Evolutionary conservation across 441 rosid species (phyloP), one percentile per base, ranked within the genome.

Genomic region (Daphne laureola): DNA sequence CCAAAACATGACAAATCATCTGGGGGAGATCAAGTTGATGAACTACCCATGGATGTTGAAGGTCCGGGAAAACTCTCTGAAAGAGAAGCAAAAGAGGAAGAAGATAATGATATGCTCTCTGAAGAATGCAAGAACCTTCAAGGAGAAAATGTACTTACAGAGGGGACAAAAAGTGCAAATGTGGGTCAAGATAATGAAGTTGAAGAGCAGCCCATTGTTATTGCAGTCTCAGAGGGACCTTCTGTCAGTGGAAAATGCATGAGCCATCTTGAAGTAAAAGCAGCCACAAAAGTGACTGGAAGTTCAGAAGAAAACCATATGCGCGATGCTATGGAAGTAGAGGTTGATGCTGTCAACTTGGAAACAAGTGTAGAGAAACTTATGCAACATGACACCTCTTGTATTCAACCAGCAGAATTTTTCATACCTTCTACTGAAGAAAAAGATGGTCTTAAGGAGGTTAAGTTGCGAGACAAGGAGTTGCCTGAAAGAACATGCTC

Each of bases 341-440:
- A 57, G 11, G n/a, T 46, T 25, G 15, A 63, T 54, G 14, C 51
- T 14, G 68, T n/a, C 57, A 62, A 54, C 52, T 44, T 57, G 23
- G 67, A 53, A 65, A 61, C 58, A 67, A 76, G 68, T 46, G n/a
- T 52, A 17, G 84, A 78, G 81, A 77, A 69, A 67, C 67, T 63
- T 67, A 78, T 51, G 57, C 78, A 56, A 31, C 53, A 55, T 46
- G 31, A 23, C 17, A 41, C 52, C 26, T 61, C 46, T 53, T 62
- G 14, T 8, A 23, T 49, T 36, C 61, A 61, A 46, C 43, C 53
- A 40, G 31, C 66, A 38, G 61, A 71, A 73, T 43, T 47, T 54
- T 18, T 67, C 58, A 72, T 54, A 57, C n/a, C 61, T 38, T 55
- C 53, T 63, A 63, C 5, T 48, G 70, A 67, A 58, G 70, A 59